Percentiles rank a stretch among this genome's conserved stretches.
Conservation (phyloP, 2,329 filamentous ascomycete genomes). For the Penicillium sp. region DNA sequence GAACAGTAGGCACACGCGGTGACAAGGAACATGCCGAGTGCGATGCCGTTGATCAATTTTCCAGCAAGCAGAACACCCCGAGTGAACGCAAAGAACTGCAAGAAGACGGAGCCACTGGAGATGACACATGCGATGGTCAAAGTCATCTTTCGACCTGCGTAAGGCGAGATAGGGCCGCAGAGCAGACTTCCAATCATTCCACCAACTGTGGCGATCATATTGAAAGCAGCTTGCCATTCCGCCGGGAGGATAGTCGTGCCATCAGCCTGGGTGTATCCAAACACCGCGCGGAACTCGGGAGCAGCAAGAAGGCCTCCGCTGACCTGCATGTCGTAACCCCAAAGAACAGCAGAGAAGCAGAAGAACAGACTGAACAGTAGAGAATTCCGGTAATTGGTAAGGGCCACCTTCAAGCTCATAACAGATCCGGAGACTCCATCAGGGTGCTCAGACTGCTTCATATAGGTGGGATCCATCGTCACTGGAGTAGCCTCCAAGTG, state of each 20-base stretch:
- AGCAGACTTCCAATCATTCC: slow-evolving; percentile 7
- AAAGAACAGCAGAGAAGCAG: slow-evolving; percentile 7
- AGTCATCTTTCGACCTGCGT: slow-evolving; percentile 2
- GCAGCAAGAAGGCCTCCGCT: slow-evolving; percentile 7
- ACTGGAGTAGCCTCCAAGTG: slow-evolving; percentile 5
- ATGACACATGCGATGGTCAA: slow-evolving; percentile 5
- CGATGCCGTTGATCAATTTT: slow-evolving; percentile 7
- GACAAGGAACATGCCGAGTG: slow-evolving; percentile 8
- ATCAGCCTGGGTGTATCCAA: slow-evolving; percentile 8
- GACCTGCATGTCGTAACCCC: slow-evolving; percentile 10
- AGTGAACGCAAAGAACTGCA: slow-evolving; percentile 7
- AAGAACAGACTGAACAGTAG: slow-evolving; percentile 8
- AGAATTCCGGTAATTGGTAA: slow-evolving; percentile 2
- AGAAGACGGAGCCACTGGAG: slow-evolving; percentile 6
- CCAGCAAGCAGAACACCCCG: slow-evolving; percentile 4
- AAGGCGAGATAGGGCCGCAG: slow-evolving; percentile 3
- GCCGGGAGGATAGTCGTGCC: slow-evolving; percentile 7
- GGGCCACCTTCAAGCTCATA: slow-evolving; percentile 1
- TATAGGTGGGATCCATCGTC: not conserved
- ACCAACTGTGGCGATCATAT: slow-evolving; percentile 7
- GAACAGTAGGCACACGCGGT: slow-evolving; percentile 5
- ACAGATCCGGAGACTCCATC: not conserved
- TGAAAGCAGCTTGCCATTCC: slow-evolving; percentile 9
- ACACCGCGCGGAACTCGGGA: slow-evolving; percentile 7
- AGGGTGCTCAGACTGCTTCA: not conserved